Evolutionary conservation across 2,329 filamentous ascomycete genomes (phyloP), one percentile per base, ranked within the genome.

Genomic region (Penicillium palitans): DNA sequence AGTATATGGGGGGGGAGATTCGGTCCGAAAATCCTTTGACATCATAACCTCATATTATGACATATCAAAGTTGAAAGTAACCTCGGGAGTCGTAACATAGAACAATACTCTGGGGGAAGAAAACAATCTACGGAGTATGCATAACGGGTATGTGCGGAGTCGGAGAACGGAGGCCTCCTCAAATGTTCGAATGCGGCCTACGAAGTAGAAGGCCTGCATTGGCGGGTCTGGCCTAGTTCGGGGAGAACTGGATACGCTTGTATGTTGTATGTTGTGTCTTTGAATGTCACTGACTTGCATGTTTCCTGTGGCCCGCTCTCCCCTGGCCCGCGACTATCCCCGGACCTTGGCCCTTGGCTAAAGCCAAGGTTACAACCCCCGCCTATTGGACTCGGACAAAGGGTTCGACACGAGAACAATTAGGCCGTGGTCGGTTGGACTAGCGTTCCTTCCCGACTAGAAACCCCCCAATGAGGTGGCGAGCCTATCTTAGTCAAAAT

Each of bases 311-410:
- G 47, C 47, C 53, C 46, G 46, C 53, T 4, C n/a, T 39, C 53
- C 54, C 54, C 54, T 56, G 54, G 47, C 40, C 54, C 54, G 54
- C 27, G 40, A 45, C 10, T 6, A 31, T 29, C 49, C 51, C 51
- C 51, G 41, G 54, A 57, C 40, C 54, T 51, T 50, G 53, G 53
- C 39, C 53, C 40, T 45, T 47, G 49, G 33, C 49, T 54, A 27
- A 50, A 35, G 12, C 27, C 44, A 40, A 45, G n/a, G 29, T 15
- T 37, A 40, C 29, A 5, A 5, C 13, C 31, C 41, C 25, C 41
- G 46, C 39, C 47, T 42, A 37, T 53, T 35, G 41, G 35, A 37
- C 33, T 58, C 55, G 55, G 55, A 48, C 55, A 54, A 58, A 58
- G 55, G 55, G 55, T 58, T 57, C 25, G 17, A 47, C 31, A 31